Percentiles rank a stretch among this genome's conserved stretches.
Conservation (phyloP, 2,329 filamentous ascomycete species). For the Fusarium lyarnte region DNA sequence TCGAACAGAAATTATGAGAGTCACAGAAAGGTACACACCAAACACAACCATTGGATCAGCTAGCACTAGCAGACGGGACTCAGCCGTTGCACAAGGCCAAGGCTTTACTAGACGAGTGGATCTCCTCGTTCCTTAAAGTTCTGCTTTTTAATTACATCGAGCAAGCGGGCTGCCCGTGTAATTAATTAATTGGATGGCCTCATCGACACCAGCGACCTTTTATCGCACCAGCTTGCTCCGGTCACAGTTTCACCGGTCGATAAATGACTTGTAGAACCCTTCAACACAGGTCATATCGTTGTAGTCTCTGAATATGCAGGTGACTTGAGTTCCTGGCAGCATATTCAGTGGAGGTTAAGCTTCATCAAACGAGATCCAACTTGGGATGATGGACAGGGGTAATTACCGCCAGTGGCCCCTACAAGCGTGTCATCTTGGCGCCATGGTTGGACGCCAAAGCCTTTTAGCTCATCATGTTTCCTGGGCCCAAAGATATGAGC, state of each 20-base stretch:
- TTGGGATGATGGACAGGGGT: conserved; percentile 33
- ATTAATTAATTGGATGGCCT: conserved; percentile 34
- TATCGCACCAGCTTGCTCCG: conserved; percentile 3
- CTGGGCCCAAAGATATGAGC: neutral
- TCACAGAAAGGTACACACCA: conserved; percentile 16
- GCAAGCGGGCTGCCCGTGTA: conserved; percentile 29
- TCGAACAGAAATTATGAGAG: conserved; percentile 27
- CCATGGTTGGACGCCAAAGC: conserved; percentile 31
- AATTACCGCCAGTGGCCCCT: conserved; percentile 21
- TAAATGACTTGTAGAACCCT: conserved; percentile 15
- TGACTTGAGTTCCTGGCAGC: neutral
- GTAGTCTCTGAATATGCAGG: neutral
- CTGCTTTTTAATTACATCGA: conserved; percentile 43
- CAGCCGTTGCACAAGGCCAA: conserved; percentile 32
- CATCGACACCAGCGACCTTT: conserved; percentile 6
- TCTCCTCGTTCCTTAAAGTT: conserved; percentile 35
- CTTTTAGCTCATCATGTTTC: conserved; percentile 20
- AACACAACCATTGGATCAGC: conserved; percentile 31
- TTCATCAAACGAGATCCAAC: conserved; percentile 21
- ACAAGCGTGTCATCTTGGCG: conserved; percentile 31
- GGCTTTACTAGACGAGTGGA: conserved; percentile 37
- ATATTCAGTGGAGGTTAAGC: conserved; percentile 15
- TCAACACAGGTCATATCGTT: neutral
- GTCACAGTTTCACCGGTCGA: neutral
- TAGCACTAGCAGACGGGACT: conserved; percentile 31